phyloP scores from a whole-genome alignment of 2,329 filamentous ascomycete genomes.

The Venturia aucupariae region DNA sequence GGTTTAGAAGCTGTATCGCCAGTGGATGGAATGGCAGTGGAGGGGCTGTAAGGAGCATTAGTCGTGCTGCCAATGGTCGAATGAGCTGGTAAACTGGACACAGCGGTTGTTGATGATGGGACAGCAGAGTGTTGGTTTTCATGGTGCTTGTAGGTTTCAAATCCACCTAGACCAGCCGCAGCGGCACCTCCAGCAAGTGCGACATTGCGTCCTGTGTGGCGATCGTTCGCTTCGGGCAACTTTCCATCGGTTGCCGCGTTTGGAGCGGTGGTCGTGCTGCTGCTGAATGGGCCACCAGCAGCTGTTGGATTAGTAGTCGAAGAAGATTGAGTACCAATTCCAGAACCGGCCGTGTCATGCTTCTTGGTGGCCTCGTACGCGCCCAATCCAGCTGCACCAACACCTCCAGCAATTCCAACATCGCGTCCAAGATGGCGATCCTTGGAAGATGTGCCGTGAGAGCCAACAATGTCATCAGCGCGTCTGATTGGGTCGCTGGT shows the following conservation, averaged over 20 bases:
- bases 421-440: background rate
- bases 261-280: background rate
- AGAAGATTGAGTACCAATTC: background rate
- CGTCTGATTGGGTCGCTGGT: background rate
- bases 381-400: background rate
- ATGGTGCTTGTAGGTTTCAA: background rate
- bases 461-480: background rate
- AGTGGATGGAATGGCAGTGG: background rate
- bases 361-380: slow-evolving; percentile 4
- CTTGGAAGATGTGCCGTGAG: background rate
- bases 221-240: background rate
- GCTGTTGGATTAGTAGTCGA: background rate
- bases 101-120: background rate
- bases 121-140: background rate
- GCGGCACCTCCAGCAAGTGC: slow-evolving; percentile 4
- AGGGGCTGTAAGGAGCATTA: background rate
- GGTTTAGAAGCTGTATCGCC: background rate
- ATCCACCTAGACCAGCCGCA: background rate
- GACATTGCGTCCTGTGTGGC: background rate
- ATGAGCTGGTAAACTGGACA: background rate
- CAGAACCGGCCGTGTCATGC: background rate
- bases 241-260: background rate
- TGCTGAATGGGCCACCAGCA: background rate
- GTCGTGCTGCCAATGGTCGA: background rate
- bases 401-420: background rate